A percentile compares a stretch with the other conserved stretches of the same genome.
phyloP scores from a whole-genome alignment of 1,139 yeast species.

The Pneumocystis canis region DNA sequence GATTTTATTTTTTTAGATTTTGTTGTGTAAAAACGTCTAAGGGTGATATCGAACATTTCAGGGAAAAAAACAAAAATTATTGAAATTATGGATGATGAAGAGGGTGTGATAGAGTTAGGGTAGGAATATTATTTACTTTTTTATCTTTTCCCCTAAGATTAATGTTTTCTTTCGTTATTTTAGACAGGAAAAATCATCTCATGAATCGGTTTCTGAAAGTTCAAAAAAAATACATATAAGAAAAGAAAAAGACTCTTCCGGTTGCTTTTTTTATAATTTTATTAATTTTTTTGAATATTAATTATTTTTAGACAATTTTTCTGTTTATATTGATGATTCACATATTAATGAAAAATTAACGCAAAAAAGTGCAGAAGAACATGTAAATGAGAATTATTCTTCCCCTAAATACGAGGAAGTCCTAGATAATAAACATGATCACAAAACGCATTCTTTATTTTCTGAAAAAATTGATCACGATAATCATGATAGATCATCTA shows the following conservation, averaged over 20 bases:
- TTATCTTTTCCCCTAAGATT: conserved; percentile 28
- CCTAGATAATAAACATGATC: background rate
- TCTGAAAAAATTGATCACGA: background rate
- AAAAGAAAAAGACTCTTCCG: background rate
- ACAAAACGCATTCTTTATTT: background rate
- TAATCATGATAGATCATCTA: background rate
- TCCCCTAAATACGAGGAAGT: background rate
- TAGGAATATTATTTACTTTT: conserved; percentile 29
- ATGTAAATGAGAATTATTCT: background rate
- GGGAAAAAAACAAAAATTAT: background rate
- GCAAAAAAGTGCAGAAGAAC: background rate
- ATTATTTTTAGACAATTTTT: background rate
- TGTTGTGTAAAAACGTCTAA: background rate
- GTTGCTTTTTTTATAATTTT: background rate
- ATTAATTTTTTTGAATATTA: background rate
- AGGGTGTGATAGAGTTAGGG: background rate
- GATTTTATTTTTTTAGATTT: too few species aligned
- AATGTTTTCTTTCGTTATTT: conserved; percentile 19
- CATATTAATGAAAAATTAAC: background rate
- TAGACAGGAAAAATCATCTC: background rate
- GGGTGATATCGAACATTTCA: background rate
- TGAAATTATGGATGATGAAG: background rate
- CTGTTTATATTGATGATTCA: background rate
- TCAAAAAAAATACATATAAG: background rate
- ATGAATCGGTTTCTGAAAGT: background rate